Base-by-base conservation (phyloP, 257 asterid species). In the Echium plantagineum region DNA sequence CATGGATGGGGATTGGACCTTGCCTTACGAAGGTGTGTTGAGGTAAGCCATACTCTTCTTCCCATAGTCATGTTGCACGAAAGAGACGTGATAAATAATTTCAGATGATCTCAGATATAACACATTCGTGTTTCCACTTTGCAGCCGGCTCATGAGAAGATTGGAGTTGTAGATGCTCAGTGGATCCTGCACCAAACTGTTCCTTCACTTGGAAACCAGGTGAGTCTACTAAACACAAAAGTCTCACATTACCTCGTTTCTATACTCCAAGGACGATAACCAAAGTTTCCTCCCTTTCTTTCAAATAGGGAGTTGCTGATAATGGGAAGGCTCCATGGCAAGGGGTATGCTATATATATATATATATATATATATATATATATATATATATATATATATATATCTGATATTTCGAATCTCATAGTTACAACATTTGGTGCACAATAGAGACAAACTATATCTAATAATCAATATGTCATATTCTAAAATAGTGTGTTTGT, bases 1-100 rank as follows among this genome's bases (percentile, higher is more conserved):
- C 82, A 80, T 57, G 85, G 82, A 55, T 80, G 85, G 85, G 85
- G 85, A 10, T 62, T 76, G 30, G 85, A 80, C 71, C 67, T 69
- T 64, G 78, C 80, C 61, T 66, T 80, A 62, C 64, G 80, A 69
- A 80, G 76, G 59, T 80, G 85, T 35, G 76, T 80, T 17, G 75
- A 80, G 82, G 85, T 79, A 57, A 12, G 15, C 12, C 12, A 42
- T 42, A 13, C 8, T 38, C 48, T 38, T 38, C 48, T 10, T 42
- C 49, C 17, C 49, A 42, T 42, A 42, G 13, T 13, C 49, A 42
- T 42, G 16, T 42, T 42, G 16, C 12, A 12, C 16, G 17, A 5
- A 42, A 42, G 3, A 42, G 5, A 42, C 12, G 4, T 0, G 49
- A 42, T 42, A 3, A 42, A 12, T 42, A 42, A 10, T 42, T 42